Percentiles rank a stretch among this genome's conserved stretches.
These are phyloP conservation scores for Symbiotaphrina buchneri DNA, from an alignment of 495 filamentous ascomycete genomes.

Conservation along the genomic window DNA sequence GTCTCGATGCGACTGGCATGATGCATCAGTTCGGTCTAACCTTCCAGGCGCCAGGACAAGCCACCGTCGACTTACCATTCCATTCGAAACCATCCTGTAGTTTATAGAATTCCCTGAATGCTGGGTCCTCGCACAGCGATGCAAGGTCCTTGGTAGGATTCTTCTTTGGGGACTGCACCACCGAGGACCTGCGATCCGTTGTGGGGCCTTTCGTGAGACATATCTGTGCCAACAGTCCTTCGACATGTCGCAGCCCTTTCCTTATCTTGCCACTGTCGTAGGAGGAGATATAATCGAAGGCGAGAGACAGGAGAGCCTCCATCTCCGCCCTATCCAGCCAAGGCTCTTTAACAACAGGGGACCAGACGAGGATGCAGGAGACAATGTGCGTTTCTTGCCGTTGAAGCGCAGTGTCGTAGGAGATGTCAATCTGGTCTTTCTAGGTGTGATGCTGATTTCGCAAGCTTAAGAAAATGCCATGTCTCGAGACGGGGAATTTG, in stretches of 20 bases:
- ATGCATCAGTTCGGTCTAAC: conserved; percentile 1
- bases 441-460: no score
- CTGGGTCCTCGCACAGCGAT: conserved; percentile 60
- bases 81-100: conserved; percentile 93
- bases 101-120: conserved; percentile 91
- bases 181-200: not conserved
- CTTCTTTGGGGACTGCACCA: conserved; percentile 3
- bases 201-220: conserved; percentile 32
- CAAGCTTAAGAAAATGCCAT: no score
- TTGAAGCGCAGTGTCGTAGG: no score
- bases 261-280: conserved; percentile 73
- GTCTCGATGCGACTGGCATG: conserved; percentile 47
- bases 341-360: not conserved
- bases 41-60: not conserved
- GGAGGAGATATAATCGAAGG: conserved; percentile 92
- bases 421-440: no score
- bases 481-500: no score
- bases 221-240: conserved; percentile 88
- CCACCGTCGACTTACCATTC: conserved; percentile 35
- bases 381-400: no score
- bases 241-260: conserved; percentile 86
- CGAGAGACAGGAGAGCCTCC: conserved; percentile 79
- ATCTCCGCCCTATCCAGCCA: conserved; percentile 19
- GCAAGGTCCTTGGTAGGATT: conserved; percentile 29
- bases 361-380: no score